phyloP scores from a whole-genome alignment of 2,329 filamentous ascomycete species.

The Aspergillus cejpii region DNA sequence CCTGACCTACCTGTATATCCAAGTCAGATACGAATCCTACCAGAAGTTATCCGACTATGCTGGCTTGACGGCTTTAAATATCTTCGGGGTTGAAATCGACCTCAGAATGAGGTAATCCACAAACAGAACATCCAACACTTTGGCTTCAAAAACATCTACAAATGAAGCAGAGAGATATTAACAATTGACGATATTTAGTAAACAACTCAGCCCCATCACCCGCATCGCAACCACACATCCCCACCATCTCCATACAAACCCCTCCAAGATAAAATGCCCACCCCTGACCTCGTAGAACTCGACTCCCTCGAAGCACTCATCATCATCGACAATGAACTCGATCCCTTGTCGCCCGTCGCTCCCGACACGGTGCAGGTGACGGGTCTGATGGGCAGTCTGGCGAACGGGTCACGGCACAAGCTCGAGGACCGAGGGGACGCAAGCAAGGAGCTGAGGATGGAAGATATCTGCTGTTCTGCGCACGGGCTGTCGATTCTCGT shows the following conservation, averaged over 20 bases:
- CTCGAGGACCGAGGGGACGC: constrained; percentile 39
- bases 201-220: too few species aligned
- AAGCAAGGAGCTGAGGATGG: constrained; percentile 44
- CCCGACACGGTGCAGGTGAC: constrained; percentile 40
- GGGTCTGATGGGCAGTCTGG: constrained; percentile 42
- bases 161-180: too few species aligned
- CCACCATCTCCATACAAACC: neutral
- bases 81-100: too few species aligned
- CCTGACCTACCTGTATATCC: too few species aligned
- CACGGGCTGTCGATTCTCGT: constrained; percentile 51
- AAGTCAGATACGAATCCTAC: too few species aligned
- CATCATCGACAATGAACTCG: constrained; percentile 52
- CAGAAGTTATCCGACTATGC: too few species aligned
- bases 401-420: constrained; percentile 30
- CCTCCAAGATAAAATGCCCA: constrained; percentile 4
- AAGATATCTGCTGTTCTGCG: constrained; percentile 48
- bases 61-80: too few species aligned
- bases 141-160: too few species aligned
- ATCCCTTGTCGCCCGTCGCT: constrained; percentile 46
- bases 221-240: too few species aligned
- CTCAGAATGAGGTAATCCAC: too few species aligned
- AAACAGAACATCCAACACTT: too few species aligned
- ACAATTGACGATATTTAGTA: too few species aligned
- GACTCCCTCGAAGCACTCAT: constrained; percentile 46
- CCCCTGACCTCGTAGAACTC: constrained; percentile 33